phyloP scores from a whole-genome alignment of 495 filamentous ascomycete genomes.

The Neurospora sp. region DNA sequence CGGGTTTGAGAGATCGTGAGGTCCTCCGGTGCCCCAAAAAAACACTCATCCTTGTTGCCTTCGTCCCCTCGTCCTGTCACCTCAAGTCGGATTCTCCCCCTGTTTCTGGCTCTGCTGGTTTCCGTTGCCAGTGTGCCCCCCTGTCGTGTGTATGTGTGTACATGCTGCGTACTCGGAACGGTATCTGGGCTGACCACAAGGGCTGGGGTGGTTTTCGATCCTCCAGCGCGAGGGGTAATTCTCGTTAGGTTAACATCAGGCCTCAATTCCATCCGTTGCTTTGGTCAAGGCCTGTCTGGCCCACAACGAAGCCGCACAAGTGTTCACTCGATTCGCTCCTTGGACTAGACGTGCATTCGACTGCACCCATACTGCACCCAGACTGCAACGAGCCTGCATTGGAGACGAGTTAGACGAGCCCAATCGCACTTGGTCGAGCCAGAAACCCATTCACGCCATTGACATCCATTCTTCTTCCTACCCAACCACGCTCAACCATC shows the following conservation, averaged over 20 bases:
- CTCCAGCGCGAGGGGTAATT: not conserved
- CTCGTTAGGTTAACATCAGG: not conserved
- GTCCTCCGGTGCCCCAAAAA: not conserved
- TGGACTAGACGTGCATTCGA: not conserved
- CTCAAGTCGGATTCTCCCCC: not conserved
- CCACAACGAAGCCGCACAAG: not conserved
- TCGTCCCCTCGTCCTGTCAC: not conserved
- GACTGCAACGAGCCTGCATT: not conserved
- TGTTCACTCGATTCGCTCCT: not conserved
- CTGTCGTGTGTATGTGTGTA: not conserved
- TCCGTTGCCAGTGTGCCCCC: not conserved
- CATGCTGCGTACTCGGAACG: not conserved
- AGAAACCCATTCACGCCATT: not conserved
- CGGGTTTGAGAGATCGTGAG: not conserved
- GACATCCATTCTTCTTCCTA: slow-evolving; percentile 1
- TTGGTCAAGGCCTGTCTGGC: not conserved
- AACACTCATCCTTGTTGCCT: not conserved
- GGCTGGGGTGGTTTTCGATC: not conserved
- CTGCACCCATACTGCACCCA: not conserved
- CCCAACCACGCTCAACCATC: slow-evolving; percentile 27
- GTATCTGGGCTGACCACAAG: not conserved
- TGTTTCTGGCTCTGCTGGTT: not conserved
- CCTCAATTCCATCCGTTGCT: not conserved
- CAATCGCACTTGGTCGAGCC: slow-evolving; percentile 20
- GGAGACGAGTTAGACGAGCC: slow-evolving; percentile 7